Evolutionary conservation across 2,329 filamentous ascomycete species (phyloP).

Genomic region (Penicillium concentricum): DNA sequence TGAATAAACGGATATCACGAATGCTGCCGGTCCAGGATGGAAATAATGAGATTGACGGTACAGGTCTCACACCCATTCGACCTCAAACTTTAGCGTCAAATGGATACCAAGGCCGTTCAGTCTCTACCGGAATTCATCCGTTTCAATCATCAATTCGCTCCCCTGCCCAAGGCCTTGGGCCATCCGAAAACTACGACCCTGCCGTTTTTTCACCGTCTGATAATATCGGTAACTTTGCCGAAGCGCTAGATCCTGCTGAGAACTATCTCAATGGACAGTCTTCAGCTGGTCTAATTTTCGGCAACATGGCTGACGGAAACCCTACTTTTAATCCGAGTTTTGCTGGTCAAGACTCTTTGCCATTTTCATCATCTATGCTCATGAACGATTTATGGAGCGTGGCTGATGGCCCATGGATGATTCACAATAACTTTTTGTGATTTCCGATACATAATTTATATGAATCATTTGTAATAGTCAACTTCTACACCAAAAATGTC

Average conservation of each 20-base stretch:
- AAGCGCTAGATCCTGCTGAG: not conserved
- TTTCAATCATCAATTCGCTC: not conserved
- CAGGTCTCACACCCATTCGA: not conserved
- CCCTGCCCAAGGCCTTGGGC: not conserved
- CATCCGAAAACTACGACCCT: slow-evolving; percentile 1
- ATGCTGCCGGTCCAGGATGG: not conserved
- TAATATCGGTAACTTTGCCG: not conserved
- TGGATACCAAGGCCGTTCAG: not conserved
- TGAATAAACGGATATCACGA: not conserved
- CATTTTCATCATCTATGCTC: slow-evolving; percentile 19
- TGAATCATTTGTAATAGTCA: not conserved
- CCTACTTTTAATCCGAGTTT: slow-evolving; percentile 10
- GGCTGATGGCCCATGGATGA: slow-evolving; percentile 35
- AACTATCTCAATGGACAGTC: slow-evolving; percentile 6
- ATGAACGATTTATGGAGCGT: slow-evolving; percentile 33
- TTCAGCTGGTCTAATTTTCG: slow-evolving; percentile 22
- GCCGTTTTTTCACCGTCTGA: not conserved
- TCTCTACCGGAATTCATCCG: not conserved
- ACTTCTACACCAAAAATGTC: no score
- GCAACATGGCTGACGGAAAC: slow-evolving; percentile 15
- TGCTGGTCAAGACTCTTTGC: slow-evolving; percentile 14
- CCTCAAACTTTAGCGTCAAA: not conserved
- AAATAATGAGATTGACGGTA: not conserved
- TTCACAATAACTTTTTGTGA: slow-evolving; percentile 27
- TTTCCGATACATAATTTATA: not conserved